phyloP scores from a whole-genome alignment of 2,329 filamentous ascomycete species.

The Xylaria sp. region DNA sequence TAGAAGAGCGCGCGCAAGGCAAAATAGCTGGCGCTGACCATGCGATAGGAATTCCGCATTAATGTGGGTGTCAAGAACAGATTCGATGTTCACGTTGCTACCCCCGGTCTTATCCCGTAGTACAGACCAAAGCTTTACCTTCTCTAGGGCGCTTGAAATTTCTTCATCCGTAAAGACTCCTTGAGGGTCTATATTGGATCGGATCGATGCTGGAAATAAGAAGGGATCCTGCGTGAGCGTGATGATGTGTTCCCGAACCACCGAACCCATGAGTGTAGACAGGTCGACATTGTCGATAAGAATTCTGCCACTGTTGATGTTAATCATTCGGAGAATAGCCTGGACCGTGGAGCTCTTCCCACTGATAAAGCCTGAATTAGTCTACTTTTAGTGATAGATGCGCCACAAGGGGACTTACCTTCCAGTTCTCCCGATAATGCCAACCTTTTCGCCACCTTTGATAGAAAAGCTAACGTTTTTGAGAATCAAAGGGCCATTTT shows the following conservation, averaged over 20 bases:
- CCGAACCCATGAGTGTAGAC: conserved; percentile 54
- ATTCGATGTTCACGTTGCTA: conserved; percentile 12
- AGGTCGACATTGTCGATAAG: conserved; percentile 61
- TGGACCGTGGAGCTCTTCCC: conserved; percentile 58
- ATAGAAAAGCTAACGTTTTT: conserved; percentile 44
- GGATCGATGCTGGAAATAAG: conserved; percentile 57
- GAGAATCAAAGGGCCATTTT: conserved; percentile 38
- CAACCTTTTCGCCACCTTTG: conserved; percentile 57
- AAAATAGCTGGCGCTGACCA: conserved; percentile 42
- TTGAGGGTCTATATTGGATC: conserved; percentile 60
- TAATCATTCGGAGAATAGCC: conserved; percentile 61
- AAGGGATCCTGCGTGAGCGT: conserved; percentile 59
- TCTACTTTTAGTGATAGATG: background rate
- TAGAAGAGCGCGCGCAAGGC: conserved; percentile 40
- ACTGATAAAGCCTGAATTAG: conserved; percentile 30
- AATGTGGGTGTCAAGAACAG: conserved; percentile 26
- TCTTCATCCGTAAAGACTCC: conserved; percentile 51
- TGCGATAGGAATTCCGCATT: conserved; percentile 31
- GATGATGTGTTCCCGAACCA: conserved; percentile 57
- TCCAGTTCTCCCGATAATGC: conserved; percentile 63
- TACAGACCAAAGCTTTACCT: conserved; percentile 40
- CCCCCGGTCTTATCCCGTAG: conserved; percentile 31
- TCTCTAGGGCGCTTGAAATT: conserved; percentile 55
- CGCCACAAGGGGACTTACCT: conserved; percentile 34
- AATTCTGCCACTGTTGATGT: conserved; percentile 57